Conservation (phyloP, 2,329 filamentous ascomycete genomes). For the Scolecobasidium constrictum region DNA sequence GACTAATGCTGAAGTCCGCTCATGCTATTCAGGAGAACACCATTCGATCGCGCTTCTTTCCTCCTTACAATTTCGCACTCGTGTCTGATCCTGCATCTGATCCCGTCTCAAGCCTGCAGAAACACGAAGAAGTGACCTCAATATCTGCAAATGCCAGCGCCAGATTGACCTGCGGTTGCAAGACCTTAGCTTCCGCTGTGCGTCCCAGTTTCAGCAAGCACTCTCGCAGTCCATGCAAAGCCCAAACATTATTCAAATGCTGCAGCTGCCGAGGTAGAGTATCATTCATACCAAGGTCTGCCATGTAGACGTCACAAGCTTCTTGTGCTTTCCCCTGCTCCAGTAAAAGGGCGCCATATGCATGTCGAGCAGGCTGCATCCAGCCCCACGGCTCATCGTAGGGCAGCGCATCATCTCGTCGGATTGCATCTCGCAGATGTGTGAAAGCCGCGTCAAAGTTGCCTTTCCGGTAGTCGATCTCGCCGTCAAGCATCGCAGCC, state of each 20-base stretch:
- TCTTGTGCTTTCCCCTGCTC: constrained; percentile 46
- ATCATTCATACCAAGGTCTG: constrained; percentile 31
- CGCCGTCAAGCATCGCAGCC: constrained; percentile 57
- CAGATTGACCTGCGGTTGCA: constrained; percentile 39
- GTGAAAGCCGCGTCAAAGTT: constrained; percentile 49
- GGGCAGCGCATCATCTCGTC: constrained; percentile 50
- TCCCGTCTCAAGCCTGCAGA: constrained; percentile 28
- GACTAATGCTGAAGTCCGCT: too few species aligned
- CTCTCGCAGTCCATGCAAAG: constrained; percentile 62
- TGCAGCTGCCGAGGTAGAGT: constrained; percentile 51
- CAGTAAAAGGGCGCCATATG: constrained; percentile 56
- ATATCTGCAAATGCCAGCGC: constrained; percentile 50
- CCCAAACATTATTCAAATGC: constrained; percentile 67
- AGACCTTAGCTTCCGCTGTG: constrained; percentile 34
- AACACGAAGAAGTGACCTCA: constrained; percentile 46
- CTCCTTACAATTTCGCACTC: too few species aligned
- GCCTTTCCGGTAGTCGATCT: constrained; percentile 57
- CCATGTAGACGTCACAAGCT: constrained; percentile 25
- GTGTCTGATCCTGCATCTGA: too few species aligned
- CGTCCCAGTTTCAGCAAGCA: constrained; percentile 48
- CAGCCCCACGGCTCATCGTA: constrained; percentile 71
- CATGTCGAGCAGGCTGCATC: constrained; percentile 66
- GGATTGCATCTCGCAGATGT: constrained; percentile 46
- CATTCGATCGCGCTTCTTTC: too few species aligned
- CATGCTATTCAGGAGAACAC: too few species aligned